A percentile compares a stretch with the other conserved stretches of the same genome.
Conservation (phyloP, 2,329 filamentous ascomycete species). For the Calonectria crousiana region DNA sequence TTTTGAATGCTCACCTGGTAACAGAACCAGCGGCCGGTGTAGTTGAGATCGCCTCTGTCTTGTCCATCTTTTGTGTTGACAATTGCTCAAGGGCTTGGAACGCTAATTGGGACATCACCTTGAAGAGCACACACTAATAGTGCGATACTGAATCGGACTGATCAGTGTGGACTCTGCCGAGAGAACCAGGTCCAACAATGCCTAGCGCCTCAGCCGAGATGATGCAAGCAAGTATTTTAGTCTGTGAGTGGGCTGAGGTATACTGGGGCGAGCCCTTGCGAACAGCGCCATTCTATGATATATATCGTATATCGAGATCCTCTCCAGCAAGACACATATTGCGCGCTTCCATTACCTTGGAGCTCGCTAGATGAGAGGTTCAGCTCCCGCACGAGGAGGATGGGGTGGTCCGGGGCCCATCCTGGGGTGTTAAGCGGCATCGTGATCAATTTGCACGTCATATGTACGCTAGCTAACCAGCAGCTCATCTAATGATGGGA, state of each 20-base stretch:
- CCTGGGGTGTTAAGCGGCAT: too few species aligned
- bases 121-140: slow-evolving; percentile 56
- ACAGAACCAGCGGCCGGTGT: not conserved
- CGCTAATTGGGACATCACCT: slow-evolving; percentile 34
- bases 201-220: slow-evolving; percentile 50
- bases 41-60: not conserved
- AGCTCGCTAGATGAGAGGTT: too few species aligned
- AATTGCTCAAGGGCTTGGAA: not conserved
- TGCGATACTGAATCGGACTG: slow-evolving; percentile 50
- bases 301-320: too few species aligned
- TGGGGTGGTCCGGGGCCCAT: too few species aligned
- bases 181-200: slow-evolving; percentile 48
- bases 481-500: too few species aligned
- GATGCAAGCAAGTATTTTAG: not conserved
- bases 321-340: too few species aligned
- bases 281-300: not conserved
- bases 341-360: too few species aligned
- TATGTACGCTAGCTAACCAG: too few species aligned
- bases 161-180: slow-evolving; percentile 49
- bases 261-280: not conserved
- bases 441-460: too few species aligned
- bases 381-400: too few species aligned
- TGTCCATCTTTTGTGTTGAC: not conserved
- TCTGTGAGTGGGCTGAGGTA: not conserved
- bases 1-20: not conserved